phyloP scores from a whole-genome alignment of 257 asterid genomes.

The Nicotiana tomentosiformis region DNA sequence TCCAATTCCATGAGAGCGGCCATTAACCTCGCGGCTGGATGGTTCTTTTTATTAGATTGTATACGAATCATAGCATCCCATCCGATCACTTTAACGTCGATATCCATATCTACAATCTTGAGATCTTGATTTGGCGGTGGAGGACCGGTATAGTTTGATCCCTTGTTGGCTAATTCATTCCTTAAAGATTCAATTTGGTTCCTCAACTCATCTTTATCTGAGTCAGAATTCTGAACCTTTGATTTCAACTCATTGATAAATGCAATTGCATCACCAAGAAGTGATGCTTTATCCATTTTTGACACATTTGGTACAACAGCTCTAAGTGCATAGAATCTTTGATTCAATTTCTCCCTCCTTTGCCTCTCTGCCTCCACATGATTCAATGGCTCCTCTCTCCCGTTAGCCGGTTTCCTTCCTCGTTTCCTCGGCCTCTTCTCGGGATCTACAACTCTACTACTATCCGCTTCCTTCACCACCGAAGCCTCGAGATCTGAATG shows the following conservation, averaged over 20 bases:
- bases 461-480: conserved; percentile 65
- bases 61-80: conserved; percentile 73
- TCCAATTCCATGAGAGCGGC: conserved; percentile 58
- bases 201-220: conserved; percentile 47
- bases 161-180: conserved; percentile 41
- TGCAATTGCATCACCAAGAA: conserved; percentile 79
- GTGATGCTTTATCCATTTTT: conserved; percentile 90
- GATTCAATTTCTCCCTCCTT: conserved; percentile 86
- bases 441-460: conserved; percentile 50
- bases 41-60: conserved; percentile 62
- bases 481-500: conserved; percentile 85
- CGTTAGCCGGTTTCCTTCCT: conserved; percentile 85
- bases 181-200: conserved; percentile 40
- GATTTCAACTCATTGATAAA: conserved; percentile 68
- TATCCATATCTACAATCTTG: conserved; percentile 39
- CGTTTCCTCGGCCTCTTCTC: conserved; percentile 75
- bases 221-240: conserved; percentile 39
- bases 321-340: conserved; percentile 67
- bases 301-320: conserved; percentile 89
- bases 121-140: conserved; percentile 20
- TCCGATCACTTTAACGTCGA: conserved; percentile 68
- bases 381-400: conserved; percentile 83
- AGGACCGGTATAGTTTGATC: conserved; percentile 6
- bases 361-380: conserved; percentile 96
- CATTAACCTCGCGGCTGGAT: conserved; percentile 84